A percentile compares a stretch with the other conserved stretches of the same genome.
phyloP scores from a whole-genome alignment of 1,284 basidiomycete species.

The Ustilago esculenta region DNA sequence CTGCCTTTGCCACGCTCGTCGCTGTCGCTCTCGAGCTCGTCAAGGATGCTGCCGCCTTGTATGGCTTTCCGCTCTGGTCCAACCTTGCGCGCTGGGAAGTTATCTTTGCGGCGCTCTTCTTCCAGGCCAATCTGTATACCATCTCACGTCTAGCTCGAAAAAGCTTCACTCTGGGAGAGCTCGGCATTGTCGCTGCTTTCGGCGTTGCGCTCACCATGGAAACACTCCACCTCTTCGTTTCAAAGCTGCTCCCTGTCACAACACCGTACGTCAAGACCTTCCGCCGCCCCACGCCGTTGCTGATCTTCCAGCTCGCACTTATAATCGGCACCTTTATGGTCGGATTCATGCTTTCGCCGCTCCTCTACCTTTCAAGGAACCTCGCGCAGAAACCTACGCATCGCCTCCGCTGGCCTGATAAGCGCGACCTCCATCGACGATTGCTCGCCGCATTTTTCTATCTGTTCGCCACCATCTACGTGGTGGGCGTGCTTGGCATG shows the following conservation, averaged over 20 bases:
- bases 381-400: slow-evolving; percentile 90
- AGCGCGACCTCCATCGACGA: slow-evolving; percentile 84
- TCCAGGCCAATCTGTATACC: slow-evolving; percentile 88
- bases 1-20: slow-evolving; percentile 63
- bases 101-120: slow-evolving; percentile 79
- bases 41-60: slow-evolving; percentile 54
- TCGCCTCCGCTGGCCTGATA: slow-evolving; percentile 85
- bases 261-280: slow-evolving; percentile 92
- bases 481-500: slow-evolving; percentile 85
- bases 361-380: slow-evolving; percentile 90
- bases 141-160: slow-evolving; percentile 88
- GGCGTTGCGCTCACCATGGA: slow-evolving; percentile 89
- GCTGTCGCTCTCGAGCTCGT: slow-evolving; percentile 62
- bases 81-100: slow-evolving; percentile 72
- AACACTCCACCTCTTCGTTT: slow-evolving; percentile 55
- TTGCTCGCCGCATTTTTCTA: slow-evolving; percentile 89
- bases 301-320: slow-evolving; percentile 91
- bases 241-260: slow-evolving; percentile 67
- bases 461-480: slow-evolving; percentile 78
- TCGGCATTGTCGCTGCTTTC: slow-evolving; percentile 85
- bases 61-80: slow-evolving; percentile 60
- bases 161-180: slow-evolving; percentile 93
- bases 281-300: slow-evolving; percentile 87
- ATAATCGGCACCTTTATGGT: slow-evolving; percentile 90
- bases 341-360: slow-evolving; percentile 91